A percentile compares a stretch with the other conserved stretches of the same genome.
Evolutionary conservation across 805 yeast species (phyloP).

Genomic region (Peterozyma xylosa): DNA sequence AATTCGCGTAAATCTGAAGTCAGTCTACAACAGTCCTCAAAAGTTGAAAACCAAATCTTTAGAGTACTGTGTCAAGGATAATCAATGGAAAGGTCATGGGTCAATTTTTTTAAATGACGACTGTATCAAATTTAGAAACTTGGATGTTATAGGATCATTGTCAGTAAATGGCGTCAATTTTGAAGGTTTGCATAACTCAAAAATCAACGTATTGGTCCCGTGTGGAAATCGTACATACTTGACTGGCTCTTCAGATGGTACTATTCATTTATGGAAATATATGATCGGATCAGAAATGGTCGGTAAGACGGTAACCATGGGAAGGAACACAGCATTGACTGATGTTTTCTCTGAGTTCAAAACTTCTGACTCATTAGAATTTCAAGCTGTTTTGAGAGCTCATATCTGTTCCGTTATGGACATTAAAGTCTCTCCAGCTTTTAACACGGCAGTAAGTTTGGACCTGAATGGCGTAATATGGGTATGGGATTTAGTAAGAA

Average conservation of each 20-base stretch:
- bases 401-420: slow-evolving; percentile 41
- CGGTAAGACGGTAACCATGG: neutral
- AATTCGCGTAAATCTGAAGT: slow-evolving; percentile 26
- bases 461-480: slow-evolving; percentile 48
- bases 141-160: slow-evolving; percentile 10
- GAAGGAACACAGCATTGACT: slow-evolving; percentile 2
- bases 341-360: neutral
- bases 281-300: neutral
- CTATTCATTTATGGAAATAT: slow-evolving; percentile 52
- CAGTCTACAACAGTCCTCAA: slow-evolving; percentile 35
- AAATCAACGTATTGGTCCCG: slow-evolving; percentile 31
- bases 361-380: slow-evolving; percentile 23
- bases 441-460: slow-evolving; percentile 44
- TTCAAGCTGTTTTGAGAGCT: slow-evolving; percentile 44
- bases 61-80: slow-evolving; percentile 32
- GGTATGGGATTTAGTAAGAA: slow-evolving; percentile 59
- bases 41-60: slow-evolving; percentile 33
- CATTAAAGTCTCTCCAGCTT: slow-evolving; percentile 43
- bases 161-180: slow-evolving; percentile 32
- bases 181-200: slow-evolving; percentile 32
- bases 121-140: slow-evolving; percentile 3
- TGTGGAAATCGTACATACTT: slow-evolving; percentile 34
- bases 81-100: slow-evolving; percentile 48
- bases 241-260: slow-evolving; percentile 51
- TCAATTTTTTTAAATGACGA: slow-evolving; percentile 16